Evolutionary conservation across 257 asterid species (phyloP).

Genomic region (Nicotiana knightiana): DNA sequence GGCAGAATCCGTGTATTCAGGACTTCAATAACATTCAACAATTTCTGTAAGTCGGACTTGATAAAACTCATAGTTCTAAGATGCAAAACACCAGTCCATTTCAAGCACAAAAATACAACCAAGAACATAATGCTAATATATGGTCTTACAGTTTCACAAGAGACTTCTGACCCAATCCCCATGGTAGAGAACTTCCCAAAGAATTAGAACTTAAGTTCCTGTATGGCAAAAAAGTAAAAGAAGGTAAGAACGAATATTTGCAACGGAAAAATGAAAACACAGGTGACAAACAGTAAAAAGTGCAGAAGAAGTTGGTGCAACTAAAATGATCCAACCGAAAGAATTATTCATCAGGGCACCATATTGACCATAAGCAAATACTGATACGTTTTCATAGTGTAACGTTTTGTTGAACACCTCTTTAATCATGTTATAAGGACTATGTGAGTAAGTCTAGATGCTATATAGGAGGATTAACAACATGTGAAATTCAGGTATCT

Average conservation of each 20-base stretch:
- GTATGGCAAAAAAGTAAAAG: slow-evolving; percentile 22
- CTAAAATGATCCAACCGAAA: slow-evolving; percentile 9
- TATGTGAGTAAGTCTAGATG: background rate
- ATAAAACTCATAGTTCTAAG: background rate
- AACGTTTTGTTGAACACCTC: background rate
- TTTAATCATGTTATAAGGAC: background rate
- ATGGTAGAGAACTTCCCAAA: slow-evolving; percentile 63
- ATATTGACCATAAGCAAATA: background rate
- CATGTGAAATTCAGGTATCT: background rate
- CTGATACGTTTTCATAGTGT: background rate
- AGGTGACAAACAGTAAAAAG: background rate
- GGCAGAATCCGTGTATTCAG: background rate
- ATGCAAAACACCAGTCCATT: background rate
- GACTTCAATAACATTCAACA: background rate
- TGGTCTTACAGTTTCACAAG: slow-evolving; percentile 76
- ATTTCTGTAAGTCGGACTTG: background rate
- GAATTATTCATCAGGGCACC: background rate
- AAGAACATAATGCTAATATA: background rate
- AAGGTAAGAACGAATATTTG: background rate
- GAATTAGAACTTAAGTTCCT: slow-evolving; percentile 83
- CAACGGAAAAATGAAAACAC: background rate
- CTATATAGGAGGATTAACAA: background rate
- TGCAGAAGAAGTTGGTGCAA: background rate
- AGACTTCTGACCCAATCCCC: slow-evolving; percentile 69
- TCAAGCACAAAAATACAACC: background rate